Evolutionary conservation across 164 flowering plant genomes (phyloP), one percentile per base, ranked within the genome.

Genomic region (Tetracentron sinense): DNA sequence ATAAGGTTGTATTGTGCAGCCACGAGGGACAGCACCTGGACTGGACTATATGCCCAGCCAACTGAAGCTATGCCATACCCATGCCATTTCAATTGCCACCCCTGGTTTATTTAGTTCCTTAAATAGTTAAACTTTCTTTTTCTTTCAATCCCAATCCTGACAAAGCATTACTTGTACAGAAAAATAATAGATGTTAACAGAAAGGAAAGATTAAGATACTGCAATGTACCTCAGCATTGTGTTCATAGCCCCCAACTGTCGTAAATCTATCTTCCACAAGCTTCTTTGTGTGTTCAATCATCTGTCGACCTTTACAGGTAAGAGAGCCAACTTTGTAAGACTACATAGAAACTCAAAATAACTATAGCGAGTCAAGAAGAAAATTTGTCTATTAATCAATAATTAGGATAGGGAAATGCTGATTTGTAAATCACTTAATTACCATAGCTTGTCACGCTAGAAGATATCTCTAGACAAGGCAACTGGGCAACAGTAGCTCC

Each of bases 361-460:
- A 54, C 14, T 23, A 4, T 62, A 64, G 31, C 20, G 25, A 12
- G 46, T 28, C 17, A 30, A 8, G 25, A 50, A 54, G 22, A 27
- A 51, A 57, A 8, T 42, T n/a, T 35, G 1, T 21, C 1, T 3
- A 1, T 17, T 19, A 48, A 49, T 16, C 17, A 42, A 46, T 25
- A 38, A 42, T 26, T 52, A 61, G 35, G 14, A 19, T 4, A 46
- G 29, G 42, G 47, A 64, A 42, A 15, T 27, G 27, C 10, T 12
- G n/a, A 49, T 20, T 26, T 21, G 25, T 14, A 54, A 49, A 12
- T 47, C 10, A 20, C 56, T 12, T 26, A 46, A 38, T 42, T 72
- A 94, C 99, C 99, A 78, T 92, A 95, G 89, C 97, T 92, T 55
- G 99, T 92, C 60, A 95, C 99, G 73, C 99, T 95, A 59, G 99